Evolutionary conservation across 345 rosid species (phyloP).

Genomic region (Trapa incisa): DNA sequence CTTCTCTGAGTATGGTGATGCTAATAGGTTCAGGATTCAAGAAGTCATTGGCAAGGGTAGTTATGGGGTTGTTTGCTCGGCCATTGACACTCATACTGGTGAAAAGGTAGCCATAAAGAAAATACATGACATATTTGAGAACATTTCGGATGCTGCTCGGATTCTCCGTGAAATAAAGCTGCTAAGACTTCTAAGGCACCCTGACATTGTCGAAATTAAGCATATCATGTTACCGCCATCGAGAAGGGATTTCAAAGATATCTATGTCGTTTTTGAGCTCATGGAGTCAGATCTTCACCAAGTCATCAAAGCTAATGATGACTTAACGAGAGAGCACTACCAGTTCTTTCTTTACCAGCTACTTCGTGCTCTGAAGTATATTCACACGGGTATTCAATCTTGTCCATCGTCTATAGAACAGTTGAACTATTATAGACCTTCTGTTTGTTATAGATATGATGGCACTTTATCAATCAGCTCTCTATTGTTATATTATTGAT

Average conservation of each 20-base stretch:
- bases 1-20: slow-evolving; percentile 80
- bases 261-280: slow-evolving; percentile 89
- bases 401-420: background rate
- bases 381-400: slow-evolving; percentile 60
- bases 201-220: slow-evolving; percentile 83
- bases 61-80: slow-evolving; percentile 77
- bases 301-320: slow-evolving; percentile 93
- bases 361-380: slow-evolving; percentile 82
- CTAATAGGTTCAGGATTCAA: slow-evolving; percentile 53
- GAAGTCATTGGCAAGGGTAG: slow-evolving; percentile 83
- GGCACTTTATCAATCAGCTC: background rate
- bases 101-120: slow-evolving; percentile 81
- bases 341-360: slow-evolving; percentile 92
- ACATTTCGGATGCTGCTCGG: slow-evolving; percentile 67
- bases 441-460: background rate
- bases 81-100: slow-evolving; percentile 57
- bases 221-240: slow-evolving; percentile 96
- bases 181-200: slow-evolving; percentile 73
- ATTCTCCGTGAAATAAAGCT: slow-evolving; percentile 79
- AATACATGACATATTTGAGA: slow-evolving; percentile 61
- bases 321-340: slow-evolving; percentile 84
- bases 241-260: slow-evolving; percentile 77
- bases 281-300: slow-evolving; percentile 97
- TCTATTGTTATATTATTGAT: background rate
- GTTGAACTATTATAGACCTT: slow-evolving; percentile 12